Evolutionary conservation across 2,329 filamentous ascomycete genomes (phyloP).

Genomic region (Colletotrichum sp.): DNA sequence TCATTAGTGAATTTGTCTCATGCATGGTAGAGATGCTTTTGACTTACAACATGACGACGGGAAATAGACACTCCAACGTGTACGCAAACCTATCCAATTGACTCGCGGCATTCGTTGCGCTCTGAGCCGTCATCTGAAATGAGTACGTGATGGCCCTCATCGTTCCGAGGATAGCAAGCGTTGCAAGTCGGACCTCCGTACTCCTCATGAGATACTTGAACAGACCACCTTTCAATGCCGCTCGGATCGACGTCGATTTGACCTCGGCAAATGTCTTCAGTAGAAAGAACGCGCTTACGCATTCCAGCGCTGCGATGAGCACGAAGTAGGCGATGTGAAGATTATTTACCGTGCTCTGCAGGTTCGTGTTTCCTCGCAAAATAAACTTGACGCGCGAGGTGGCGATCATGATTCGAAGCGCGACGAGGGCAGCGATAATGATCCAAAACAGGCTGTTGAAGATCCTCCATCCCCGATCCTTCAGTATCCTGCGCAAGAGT

Average conservation of each 20-base stretch:
- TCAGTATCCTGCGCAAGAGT: constrained; percentile 56
- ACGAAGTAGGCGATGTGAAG: constrained; percentile 48
- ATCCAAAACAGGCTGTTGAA: constrained; percentile 62
- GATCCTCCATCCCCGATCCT: constrained; percentile 42
- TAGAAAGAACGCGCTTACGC: constrained; percentile 43
- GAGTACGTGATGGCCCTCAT: constrained; percentile 46
- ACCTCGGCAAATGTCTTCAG: constrained; percentile 41
- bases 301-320: constrained; percentile 44
- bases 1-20: neutral
- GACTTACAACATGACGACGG: constrained; percentile 43
- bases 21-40: rapidly evolving
- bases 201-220: constrained; percentile 45
- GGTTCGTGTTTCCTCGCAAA: constrained; percentile 22
- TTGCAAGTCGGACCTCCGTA: constrained; percentile 44
- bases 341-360: constrained; percentile 37
- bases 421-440: constrained; percentile 56
- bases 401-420: constrained; percentile 50
- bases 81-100: constrained; percentile 48
- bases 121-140: constrained; percentile 40
- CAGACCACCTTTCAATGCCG: constrained; percentile 32
- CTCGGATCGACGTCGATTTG: constrained; percentile 32
- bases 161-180: constrained; percentile 41
- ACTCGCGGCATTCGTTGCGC: constrained; percentile 38
- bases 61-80: constrained; percentile 46
- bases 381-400: constrained; percentile 34